Evolutionary conservation across 352 stramenopile species (phyloP), one percentile per base, ranked within the genome.

Genomic region (Blastocystis sp.): DNA sequence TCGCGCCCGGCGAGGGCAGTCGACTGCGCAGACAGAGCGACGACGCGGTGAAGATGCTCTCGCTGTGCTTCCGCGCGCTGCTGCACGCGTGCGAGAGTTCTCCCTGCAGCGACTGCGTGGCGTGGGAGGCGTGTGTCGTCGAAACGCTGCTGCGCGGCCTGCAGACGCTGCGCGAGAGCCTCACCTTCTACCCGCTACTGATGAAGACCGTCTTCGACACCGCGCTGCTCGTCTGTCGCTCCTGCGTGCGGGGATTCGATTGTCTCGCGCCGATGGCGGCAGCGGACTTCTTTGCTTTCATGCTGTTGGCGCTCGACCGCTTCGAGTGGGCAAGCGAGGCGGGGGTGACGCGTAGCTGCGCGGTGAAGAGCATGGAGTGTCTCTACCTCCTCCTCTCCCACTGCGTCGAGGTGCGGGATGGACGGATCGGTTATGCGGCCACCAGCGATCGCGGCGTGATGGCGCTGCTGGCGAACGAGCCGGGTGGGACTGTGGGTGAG

Each of bases 341-440:
- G 7, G 21, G 32, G 8, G 36, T 61, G 42, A 61, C 2, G 16
- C 40, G n/a, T 81, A 81, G 69, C 63, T 81, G 69, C 53, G 69
- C 61, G 48, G 61, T 81, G 34, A 61, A 64, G 24, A 57, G 40
- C 4, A 61, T 81, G 69, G 69, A 81, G n/a, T 81, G 69, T 65
- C 46, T 81, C 2, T 64, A 81, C 63, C 69, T 81, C 16, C 7
- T 81, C 6, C 63, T 64, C 32, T 48, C 29, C 18, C 69, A 81
- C 53, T 81, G n/a, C 27, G 8, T 61, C 9, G 69, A 81, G 34
- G 40, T 61, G 21, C 46, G 69, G 24, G 29, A 61, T 24, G 69
- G 69, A 2, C n/a, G 34, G 11, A 44, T 32, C 24, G 9, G 11
- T 16, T 81, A 64, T 61, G 36, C 18, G 27, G 44, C 24, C 9